Conservation (phyloP, 192 early-diverging fungal species). For the Backusella macrospora region DNA sequence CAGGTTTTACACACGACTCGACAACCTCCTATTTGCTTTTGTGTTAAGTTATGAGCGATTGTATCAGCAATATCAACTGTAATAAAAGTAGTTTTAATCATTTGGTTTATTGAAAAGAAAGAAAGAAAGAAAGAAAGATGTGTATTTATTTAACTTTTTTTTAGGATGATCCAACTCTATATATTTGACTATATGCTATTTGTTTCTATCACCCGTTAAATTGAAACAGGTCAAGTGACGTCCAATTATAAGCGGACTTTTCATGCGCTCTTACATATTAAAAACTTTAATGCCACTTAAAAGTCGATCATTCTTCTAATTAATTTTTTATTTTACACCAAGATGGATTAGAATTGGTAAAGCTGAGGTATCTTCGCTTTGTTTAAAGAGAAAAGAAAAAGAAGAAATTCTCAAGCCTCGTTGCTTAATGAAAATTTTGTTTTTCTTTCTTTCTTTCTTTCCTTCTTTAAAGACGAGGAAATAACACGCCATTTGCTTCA, state of each 20-base stretch:
- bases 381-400: too few relatives aligned
- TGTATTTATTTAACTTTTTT: too few relatives aligned
- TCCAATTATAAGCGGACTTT: neutral
- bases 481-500: neutral
- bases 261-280: neutral
- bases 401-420: too few relatives aligned
- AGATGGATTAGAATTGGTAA: too few relatives aligned
- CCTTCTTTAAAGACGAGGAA: neutral
- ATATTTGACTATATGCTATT: neutral
- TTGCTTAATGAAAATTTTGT: too few relatives aligned
- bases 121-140: neutral
- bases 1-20: neutral
- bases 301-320: neutral
- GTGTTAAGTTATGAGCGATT: neutral
- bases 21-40: slow-evolving; percentile 9
- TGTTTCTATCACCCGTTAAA: neutral
- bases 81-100: neutral
- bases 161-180: neutral
- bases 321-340: too few relatives aligned
- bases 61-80: neutral
- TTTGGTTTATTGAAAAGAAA: neutral
- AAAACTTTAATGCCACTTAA: neutral
- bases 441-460: neutral
- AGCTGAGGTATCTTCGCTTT: too few relatives aligned
- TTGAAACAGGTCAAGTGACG: neutral